A percentile compares a stretch with the other conserved stretches of the same genome.
Evolutionary conservation across 495 filamentous ascomycete species (phyloP).

Genomic region (Talaromyces nanjingensis): DNA sequence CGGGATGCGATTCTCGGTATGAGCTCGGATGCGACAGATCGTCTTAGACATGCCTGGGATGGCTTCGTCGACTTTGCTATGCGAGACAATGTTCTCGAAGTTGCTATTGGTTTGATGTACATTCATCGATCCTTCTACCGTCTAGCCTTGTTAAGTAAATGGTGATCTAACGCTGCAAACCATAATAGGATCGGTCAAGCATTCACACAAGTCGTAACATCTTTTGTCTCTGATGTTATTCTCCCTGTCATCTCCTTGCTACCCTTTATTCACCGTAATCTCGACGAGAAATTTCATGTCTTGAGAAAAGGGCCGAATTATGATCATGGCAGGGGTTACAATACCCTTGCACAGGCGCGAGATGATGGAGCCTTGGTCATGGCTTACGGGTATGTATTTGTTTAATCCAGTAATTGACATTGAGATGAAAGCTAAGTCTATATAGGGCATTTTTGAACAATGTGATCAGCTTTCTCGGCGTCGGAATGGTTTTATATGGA

Average conservation of each 20-base stretch:
- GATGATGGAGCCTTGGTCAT: constrained; percentile 66
- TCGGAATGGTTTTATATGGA: constrained; percentile 59
- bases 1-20: constrained; percentile 18
- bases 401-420: background rate
- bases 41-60: constrained; percentile 40
- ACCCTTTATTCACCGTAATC: constrained; percentile 61
- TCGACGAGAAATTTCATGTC: constrained; percentile 70
- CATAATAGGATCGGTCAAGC: constrained; percentile 59
- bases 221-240: constrained; percentile 64
- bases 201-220: constrained; percentile 66
- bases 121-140: constrained; percentile 3
- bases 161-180: background rate
- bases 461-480: constrained; percentile 56
- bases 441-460: constrained; percentile 58
- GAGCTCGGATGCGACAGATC: constrained; percentile 25
- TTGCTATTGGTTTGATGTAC: constrained; percentile 70
- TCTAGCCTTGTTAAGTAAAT: background rate
- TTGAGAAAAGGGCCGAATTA: constrained; percentile 49
- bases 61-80: constrained; percentile 67
- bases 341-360: constrained; percentile 59
- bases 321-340: constrained; percentile 45
- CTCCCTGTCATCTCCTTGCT: constrained; percentile 63
- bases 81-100: constrained; percentile 68
- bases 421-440: background rate
- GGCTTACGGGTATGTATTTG: constrained; percentile 54